phyloP scores from a whole-genome alignment of 352 stramenopile genomes.

The Phytophthora megakarya region DNA sequence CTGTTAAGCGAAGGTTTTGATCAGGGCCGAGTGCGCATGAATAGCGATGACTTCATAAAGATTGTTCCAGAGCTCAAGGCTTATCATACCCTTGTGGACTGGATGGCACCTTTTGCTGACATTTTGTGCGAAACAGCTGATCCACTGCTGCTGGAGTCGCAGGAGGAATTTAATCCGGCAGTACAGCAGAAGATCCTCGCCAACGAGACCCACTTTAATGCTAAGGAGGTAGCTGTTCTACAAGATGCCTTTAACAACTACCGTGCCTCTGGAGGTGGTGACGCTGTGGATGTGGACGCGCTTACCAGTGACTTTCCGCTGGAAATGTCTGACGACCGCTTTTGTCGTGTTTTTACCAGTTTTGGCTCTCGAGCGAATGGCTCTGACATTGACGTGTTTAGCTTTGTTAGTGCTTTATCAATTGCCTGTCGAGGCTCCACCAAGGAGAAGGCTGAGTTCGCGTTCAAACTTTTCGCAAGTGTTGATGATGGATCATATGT shows the following conservation, averaged over 20 bases:
- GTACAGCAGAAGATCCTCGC: slow-evolving; percentile 90
- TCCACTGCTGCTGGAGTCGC: slow-evolving; percentile 77
- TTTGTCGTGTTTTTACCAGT: slow-evolving; percentile 74
- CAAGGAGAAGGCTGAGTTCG: slow-evolving; percentile 79
- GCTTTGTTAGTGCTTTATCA: slow-evolving; percentile 82
- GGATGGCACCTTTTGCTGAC: slow-evolving; percentile 87
- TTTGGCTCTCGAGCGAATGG: slow-evolving; percentile 83
- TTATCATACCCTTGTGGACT: slow-evolving; percentile 69
- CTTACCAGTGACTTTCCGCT: slow-evolving; percentile 81
- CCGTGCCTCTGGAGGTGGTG: slow-evolving; percentile 63
- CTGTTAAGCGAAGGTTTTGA: slow-evolving; percentile 84
- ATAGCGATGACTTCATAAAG: slow-evolving; percentile 70
- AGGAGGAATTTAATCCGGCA: slow-evolving; percentile 89
- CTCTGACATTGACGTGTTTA: slow-evolving; percentile 85
- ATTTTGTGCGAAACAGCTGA: slow-evolving; percentile 85
- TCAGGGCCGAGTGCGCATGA: slow-evolving; percentile 79
- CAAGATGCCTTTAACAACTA: slow-evolving; percentile 90
- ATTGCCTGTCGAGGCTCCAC: slow-evolving; percentile 73
- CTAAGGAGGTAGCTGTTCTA: slow-evolving; percentile 78
- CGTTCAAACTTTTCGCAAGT: slow-evolving; percentile 81
- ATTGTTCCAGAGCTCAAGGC: slow-evolving; percentile 60
- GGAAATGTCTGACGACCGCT: slow-evolving; percentile 85
- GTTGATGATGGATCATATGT: slow-evolving; percentile 53
- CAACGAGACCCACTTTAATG: slow-evolving; percentile 79
- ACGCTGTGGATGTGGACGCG: slow-evolving; percentile 77